These are phyloP conservation scores for Periconia macrospinosa DNA, from an alignment of 2,329 filamentous ascomycete genomes.

Conservation along the genomic window DNA sequence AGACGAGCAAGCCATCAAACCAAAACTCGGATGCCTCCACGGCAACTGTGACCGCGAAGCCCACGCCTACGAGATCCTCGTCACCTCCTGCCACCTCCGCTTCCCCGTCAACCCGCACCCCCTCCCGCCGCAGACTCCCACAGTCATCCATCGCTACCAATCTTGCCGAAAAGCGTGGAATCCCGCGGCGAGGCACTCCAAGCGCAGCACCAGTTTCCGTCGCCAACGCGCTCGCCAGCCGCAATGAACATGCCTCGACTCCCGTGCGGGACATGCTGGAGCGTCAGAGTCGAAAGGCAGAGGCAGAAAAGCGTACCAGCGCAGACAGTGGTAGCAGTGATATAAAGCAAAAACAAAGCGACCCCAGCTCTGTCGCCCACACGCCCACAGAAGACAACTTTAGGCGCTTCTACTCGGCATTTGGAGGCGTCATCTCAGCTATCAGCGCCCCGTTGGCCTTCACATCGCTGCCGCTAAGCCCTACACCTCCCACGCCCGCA, in stretches of 20 bases:
- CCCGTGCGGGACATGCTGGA: conserved; percentile 37
- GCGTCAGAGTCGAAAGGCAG: conserved; percentile 32
- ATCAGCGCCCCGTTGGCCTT: conserved; percentile 91
- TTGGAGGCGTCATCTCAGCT: conserved; percentile 84
- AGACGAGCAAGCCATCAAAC: conserved; percentile 19
- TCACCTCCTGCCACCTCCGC: conserved; percentile 38
- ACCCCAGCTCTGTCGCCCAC: conserved; percentile 12
- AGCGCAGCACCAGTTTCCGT: conserved; percentile 73
- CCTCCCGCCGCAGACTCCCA: conserved; percentile 52
- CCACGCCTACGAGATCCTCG: conserved; percentile 22
- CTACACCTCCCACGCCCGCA: conserved; percentile 24
- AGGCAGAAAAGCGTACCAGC: conserved; percentile 18
- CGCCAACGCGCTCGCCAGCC: conserved; percentile 69
- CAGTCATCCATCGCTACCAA: conserved; percentile 88
- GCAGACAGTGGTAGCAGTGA: conserved; percentile 13
- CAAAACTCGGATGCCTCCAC: conserved; percentile 14
- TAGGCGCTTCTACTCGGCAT: conserved; percentile 86
- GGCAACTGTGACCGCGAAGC: conserved; percentile 14
- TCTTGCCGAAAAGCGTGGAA: conserved; percentile 81
- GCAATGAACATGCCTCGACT: conserved; percentile 30
- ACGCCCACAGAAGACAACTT: conserved; percentile 72
- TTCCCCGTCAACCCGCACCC: conserved; percentile 38
- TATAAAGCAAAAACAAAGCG: conserved; percentile 9
- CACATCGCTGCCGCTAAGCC: conserved; percentile 77
- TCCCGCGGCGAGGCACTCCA: conserved; percentile 66